Evolutionary conservation across 139 green algal species (phyloP).

Genomic region (Micromonas pusilla): DNA sequence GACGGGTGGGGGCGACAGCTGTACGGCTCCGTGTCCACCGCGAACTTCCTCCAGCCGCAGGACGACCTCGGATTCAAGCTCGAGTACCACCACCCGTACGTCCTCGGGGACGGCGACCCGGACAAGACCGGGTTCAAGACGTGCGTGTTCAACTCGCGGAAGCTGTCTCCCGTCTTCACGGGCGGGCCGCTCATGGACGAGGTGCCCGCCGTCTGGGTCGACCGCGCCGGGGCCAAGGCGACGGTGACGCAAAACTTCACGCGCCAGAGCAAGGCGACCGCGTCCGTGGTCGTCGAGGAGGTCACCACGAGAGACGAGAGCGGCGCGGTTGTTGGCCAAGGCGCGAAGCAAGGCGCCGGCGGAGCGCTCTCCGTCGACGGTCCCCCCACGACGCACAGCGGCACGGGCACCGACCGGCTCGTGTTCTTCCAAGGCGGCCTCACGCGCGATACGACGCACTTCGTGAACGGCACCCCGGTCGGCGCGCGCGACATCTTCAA

Average conservation of each 20-base stretch:
- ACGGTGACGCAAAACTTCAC: slow-evolving; percentile 42
- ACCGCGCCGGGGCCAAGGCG: slow-evolving; percentile 78
- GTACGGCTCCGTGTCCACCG: slow-evolving; percentile 53
- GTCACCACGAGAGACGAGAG: slow-evolving; percentile 66
- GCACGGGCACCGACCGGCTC: slow-evolving; percentile 64
- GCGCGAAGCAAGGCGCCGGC: slow-evolving; percentile 22
- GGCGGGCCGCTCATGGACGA: slow-evolving; percentile 61
- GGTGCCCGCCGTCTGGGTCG: slow-evolving; percentile 87
- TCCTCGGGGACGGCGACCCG: slow-evolving; percentile 49
- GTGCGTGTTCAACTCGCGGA: slow-evolving; percentile 57
- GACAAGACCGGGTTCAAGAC: slow-evolving; percentile 44
- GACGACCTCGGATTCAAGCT: slow-evolving; percentile 70
- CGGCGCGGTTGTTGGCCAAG: slow-evolving; percentile 37
- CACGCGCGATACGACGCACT: slow-evolving; percentile 71
- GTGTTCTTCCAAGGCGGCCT: slow-evolving; percentile 59
- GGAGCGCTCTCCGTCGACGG: slow-evolving; percentile 51
- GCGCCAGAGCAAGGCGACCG: slow-evolving; percentile 24
- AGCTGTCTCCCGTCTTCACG: slow-evolving; percentile 82
- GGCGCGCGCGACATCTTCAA: slow-evolving; percentile 63
- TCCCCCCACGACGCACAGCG: slow-evolving; percentile 76
- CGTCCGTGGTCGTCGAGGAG: slow-evolving; percentile 69
- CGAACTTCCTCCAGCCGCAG: slow-evolving; percentile 61
- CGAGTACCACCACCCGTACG: slow-evolving; percentile 60
- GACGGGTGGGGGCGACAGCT: slow-evolving; percentile 46
- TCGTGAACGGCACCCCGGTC: slow-evolving; percentile 57